Conservation (phyloP, 2,329 filamentous ascomycete species). For the Fusarium agapanthi region DNA sequence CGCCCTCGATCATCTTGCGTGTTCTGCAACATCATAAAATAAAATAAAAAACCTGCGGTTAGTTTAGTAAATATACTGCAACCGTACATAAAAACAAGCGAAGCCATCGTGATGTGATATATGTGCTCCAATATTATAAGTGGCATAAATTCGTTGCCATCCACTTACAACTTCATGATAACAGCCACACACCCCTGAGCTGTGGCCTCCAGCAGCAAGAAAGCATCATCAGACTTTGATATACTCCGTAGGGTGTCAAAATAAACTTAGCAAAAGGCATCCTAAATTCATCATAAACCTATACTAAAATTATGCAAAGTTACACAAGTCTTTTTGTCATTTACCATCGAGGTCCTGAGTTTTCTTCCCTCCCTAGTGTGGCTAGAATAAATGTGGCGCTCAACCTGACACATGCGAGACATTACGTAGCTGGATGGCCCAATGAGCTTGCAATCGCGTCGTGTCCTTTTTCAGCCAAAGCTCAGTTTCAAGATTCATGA, state of each 20-base stretch:
- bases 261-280: background rate
- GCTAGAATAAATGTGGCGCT: background rate
- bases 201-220: background rate
- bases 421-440: slow-evolving; percentile 38
- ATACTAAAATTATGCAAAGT: background rate
- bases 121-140: background rate
- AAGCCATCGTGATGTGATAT: background rate
- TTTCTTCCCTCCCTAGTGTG: background rate
- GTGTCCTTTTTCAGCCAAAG: slow-evolving; percentile 44
- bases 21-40: background rate
- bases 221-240: background rate
- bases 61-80: background rate
- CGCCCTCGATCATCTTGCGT: background rate
- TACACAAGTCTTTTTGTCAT: background rate
- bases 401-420: slow-evolving; percentile 18
- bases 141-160: background rate
- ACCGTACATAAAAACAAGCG: background rate
- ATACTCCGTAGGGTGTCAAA: background rate
- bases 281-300: background rate
- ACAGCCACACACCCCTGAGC: slow-evolving; percentile 1
- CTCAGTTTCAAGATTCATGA: slow-evolving; percentile 37
- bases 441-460: slow-evolving; percentile 45
- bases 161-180: background rate
- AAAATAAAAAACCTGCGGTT: background rate
- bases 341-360: background rate